Conservation (phyloP, 169 alveolate species). For the Eimeria necatrix region DNA sequence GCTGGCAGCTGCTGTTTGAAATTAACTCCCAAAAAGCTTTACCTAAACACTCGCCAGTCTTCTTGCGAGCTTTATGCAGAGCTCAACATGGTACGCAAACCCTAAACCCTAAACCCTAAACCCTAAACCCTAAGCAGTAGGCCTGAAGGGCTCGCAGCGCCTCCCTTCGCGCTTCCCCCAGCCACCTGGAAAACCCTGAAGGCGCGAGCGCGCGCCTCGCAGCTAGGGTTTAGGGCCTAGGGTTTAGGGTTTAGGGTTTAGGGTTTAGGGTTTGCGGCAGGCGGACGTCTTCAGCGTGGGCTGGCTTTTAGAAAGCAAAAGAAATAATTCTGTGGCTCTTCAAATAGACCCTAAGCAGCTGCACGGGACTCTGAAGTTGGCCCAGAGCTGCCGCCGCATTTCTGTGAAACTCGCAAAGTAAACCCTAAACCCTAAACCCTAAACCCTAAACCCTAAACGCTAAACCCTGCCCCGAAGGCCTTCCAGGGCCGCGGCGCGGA, state of each 20-base stretch:
- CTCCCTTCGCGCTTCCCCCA: too few relatives aligned
- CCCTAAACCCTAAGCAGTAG: too few relatives aligned
- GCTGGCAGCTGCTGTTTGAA: neutral
- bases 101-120: conserved; percentile 24
- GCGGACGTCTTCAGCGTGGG: conserved; percentile 59
- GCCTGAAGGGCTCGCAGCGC: too few relatives aligned
- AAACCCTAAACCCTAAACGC: conserved; percentile 42
- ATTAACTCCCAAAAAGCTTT: neutral
- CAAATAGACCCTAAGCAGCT: conserved; percentile 21
- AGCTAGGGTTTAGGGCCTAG: conserved; percentile 46
- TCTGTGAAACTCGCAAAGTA: too few relatives aligned
- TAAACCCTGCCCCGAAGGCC: too few relatives aligned
- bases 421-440: conserved; percentile 25
- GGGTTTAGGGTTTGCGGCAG: conserved; percentile 59
- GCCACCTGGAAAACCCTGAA: too few relatives aligned
- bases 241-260: conserved; percentile 49
- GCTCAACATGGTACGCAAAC: neutral
- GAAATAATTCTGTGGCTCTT: conserved; percentile 31
- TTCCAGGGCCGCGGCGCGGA: too few relatives aligned
- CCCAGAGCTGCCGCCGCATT: conserved; percentile 55
- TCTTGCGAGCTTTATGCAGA: neutral
- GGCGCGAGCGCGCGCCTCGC: too few relatives aligned
- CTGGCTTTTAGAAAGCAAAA: conserved; percentile 64
- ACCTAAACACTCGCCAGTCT: neutral
- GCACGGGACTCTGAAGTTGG: conserved; percentile 57